Base-by-base conservation (phyloP, 129 eudicot species). In the Helianthus tuberosus region DNA sequence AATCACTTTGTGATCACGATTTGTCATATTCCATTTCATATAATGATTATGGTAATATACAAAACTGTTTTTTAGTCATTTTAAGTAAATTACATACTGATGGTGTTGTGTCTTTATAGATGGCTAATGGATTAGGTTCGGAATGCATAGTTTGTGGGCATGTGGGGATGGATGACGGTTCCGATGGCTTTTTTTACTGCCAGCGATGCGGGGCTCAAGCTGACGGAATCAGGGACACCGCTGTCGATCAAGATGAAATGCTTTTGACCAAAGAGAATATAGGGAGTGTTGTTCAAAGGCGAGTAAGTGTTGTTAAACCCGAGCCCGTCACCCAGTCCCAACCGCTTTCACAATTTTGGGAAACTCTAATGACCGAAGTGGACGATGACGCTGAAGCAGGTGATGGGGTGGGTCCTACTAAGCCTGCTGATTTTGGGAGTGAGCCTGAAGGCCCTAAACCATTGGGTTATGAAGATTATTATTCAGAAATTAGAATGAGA, bases 111-210 rank as follows among this genome's bases (percentile, higher is more conserved):
- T 58, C 48, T 15, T 35, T 68, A 47, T 59, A 77, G 66, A 88
- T 87, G 85, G 47, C 53, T 6, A 73, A 49, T 7, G 71, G 69
- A 68, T 68, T 79, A 53, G 35, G 61, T 35, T 41, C 52, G 78
- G 47, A 23, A 15, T 92, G 98, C 85, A 54, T 71, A 14, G 81
- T 69, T 0, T 92, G 98, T 63, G 89, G 88, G 70, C 59, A 55
- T 27, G 79, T 76, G 17, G 93, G 88, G 41, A 73, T 85, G 4
- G 77, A 80, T 3, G 80, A 77, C 48, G 87, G 82, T 11, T 73
- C 49, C 7, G 96, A 92, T 53, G 96, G 98, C 39, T 85, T 59
- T 84, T 89, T 65, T 70, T 92, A 89, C 72, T 92, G 97, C 66
- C 78, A 65, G 8, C 58, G 52, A 20, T 92, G 97, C 78, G 81